These are phyloP conservation scores for Clavispora santaluciae DNA, from an alignment of 805 yeast genomes.

Conservation along the genomic window DNA sequence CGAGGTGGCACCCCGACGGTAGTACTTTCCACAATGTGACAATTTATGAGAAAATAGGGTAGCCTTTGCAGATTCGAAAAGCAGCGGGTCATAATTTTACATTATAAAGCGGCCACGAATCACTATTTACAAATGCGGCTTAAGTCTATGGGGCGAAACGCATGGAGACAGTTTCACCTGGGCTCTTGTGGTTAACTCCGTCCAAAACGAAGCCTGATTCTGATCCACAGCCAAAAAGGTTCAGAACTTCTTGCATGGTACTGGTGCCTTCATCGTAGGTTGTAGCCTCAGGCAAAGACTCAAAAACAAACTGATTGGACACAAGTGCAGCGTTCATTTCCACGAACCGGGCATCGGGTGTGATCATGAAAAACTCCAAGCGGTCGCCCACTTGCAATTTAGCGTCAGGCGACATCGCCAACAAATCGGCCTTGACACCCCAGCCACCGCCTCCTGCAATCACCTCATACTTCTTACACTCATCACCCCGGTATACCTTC, in stretches of 20 bases:
- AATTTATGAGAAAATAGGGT: no score
- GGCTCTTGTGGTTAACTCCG: constrained; percentile 12
- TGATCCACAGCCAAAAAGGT: constrained; percentile 16
- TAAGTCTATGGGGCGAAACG: no score
- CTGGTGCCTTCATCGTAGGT: constrained; percentile 11
- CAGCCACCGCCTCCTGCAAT: constrained; percentile 76
- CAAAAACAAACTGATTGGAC: constrained; percentile 19
- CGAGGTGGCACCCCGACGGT: no score
- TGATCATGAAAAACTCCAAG: constrained; percentile 43
- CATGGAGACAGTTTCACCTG: constrained; percentile 12
- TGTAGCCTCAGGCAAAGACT: constrained; percentile 29
- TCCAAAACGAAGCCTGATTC: constrained; percentile 12
- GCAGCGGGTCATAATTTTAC: no score
- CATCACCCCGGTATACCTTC: constrained; percentile 18
- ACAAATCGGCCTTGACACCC: constrained; percentile 63
- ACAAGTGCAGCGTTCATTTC: constrained; percentile 3
- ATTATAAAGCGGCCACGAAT: no score
- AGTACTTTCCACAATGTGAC: no score
- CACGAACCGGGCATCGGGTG: constrained; percentile 27
- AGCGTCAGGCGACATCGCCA: constrained; percentile 63
- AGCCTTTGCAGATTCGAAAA: no score
- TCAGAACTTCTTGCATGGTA: constrained; percentile 7
- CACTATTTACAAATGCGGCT: neutral
- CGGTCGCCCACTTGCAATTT: constrained; percentile 39
- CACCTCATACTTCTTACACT: constrained; percentile 39